Evolutionary conservation across 106 monocot species (phyloP), one percentile per base, ranked within the genome.

Genomic region (Acorus calamus): DNA sequence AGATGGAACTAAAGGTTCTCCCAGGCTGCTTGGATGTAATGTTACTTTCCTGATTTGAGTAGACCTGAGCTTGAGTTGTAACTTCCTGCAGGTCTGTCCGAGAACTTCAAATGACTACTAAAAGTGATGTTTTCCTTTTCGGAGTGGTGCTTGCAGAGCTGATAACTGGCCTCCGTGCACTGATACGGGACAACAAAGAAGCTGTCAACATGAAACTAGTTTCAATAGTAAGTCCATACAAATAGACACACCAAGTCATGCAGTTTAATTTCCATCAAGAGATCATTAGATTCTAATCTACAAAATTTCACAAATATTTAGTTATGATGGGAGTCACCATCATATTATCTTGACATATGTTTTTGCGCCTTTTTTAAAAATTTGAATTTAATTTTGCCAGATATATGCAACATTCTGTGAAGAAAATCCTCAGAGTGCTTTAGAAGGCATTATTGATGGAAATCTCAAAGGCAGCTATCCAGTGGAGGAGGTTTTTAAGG

Each of bases 131-230:
- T 44, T 84, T 67, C 60, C 76, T 79, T 42, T 84, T 79, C 54
- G 84, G 84, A 50, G 82, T 83, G 3, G 84, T 84, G 43, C 65
- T 84, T 46, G 76, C 76, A 42, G 84, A 84, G 70, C 64, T 84
- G 5, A 68, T 84, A 14, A 80, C 84, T 41, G 84, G 79, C 7
- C 62, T 45, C 7, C 76, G 69, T 58, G 79, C 83, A 11, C 69
- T 84, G 3, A 46, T 69, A 42, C 58, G 66, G 43, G 79, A 84
- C 47, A 79, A 73, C 2, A 74, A 63, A 44, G 71, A 84, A 11
- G 44, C 73, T 2, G 65, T 46, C 12, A 78, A 61, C 50, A 70
- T 67, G 62, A 77, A 53, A 55, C 60, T 78, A 4, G 46, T 67
- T n/a, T 66, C 84, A 50, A 60, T 73, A 5, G 84, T 84, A 80